Conservation (phyloP, 257 asterid genomes). For the Paulownia fortunei region DNA sequence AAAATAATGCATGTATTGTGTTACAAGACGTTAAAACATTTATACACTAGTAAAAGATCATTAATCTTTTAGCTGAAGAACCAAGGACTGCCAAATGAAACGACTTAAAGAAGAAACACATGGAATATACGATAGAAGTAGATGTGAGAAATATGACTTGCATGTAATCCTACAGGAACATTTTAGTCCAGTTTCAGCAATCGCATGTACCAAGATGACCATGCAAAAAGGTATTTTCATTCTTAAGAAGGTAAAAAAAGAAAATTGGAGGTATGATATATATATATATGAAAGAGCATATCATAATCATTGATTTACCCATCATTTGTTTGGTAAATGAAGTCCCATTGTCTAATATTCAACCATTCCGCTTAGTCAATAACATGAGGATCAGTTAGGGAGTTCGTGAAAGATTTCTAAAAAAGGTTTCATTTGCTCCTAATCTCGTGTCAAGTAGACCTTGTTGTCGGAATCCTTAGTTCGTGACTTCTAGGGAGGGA, state of each 20-base stretch:
- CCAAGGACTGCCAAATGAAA: neutral
- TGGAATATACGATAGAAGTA: neutral
- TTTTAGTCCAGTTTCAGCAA: neutral
- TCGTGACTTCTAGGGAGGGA: neutral
- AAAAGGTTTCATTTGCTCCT: neutral
- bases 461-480: constrained; percentile 6
- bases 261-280: neutral
- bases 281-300: neutral
- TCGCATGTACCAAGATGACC: neutral
- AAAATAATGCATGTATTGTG: neutral
- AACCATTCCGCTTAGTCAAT: neutral
- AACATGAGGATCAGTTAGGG: neutral
- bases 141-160: neutral
- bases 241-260: neutral
- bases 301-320: neutral
- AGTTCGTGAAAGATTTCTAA: neutral
- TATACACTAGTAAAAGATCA: neutral
- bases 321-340: neutral
- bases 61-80: neutral
- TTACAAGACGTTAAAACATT: constrained; percentile 2
- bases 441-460: neutral
- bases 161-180: neutral
- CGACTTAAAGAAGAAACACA: neutral
- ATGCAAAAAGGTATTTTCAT: neutral
- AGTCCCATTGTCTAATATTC: neutral